A percentile compares a stretch with the other conserved stretches of the same genome.
Evolutionary conservation across 352 stramenopile species (phyloP).

Genomic region (Elongisporangium anandrum): DNA sequence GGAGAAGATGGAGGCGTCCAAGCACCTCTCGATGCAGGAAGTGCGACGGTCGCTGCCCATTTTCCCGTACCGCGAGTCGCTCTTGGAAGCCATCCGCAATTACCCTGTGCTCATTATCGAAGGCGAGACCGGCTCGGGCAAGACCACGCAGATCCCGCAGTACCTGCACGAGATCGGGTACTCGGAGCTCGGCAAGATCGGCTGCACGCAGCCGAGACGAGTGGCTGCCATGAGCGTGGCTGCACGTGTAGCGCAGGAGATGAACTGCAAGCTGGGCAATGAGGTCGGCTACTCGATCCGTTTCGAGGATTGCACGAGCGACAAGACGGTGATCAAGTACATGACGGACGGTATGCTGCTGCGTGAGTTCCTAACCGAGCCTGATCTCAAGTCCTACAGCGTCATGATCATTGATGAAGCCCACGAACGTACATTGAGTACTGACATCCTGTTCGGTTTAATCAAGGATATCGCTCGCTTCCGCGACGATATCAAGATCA

Average conservation of each 20-base stretch:
- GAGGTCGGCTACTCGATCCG: conserved; percentile 99
- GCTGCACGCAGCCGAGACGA: conserved; percentile 93
- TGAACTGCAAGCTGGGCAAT: conserved; percentile 96
- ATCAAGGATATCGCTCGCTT: conserved; percentile 98
- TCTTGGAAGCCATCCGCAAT: conserved; percentile 97
- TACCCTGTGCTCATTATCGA: conserved; percentile 86
- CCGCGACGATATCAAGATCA: conserved; percentile 96
- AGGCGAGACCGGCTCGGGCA: conserved; percentile 93
- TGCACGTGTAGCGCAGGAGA: conserved; percentile 97
- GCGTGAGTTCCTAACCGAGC: conserved; percentile 98
- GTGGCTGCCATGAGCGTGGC: conserved; percentile 99
- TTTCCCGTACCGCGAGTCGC: conserved; percentile 96
- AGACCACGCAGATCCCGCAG: conserved; percentile 99
- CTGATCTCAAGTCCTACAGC: conserved; percentile 94
- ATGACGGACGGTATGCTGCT: conserved; percentile 99
- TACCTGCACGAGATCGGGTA: conserved; percentile 97
- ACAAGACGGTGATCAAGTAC: conserved; percentile 98
- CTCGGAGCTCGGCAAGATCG: conserved; percentile 95
- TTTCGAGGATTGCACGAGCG: conserved; percentile 99
- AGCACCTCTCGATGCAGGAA: conserved; percentile 95
- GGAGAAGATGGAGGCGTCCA: conserved; percentile 67
- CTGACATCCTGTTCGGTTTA: conserved; percentile 98
- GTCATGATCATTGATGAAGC: conserved; percentile 99
- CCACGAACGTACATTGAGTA: conserved; percentile 98
- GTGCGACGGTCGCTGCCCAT: conserved; percentile 96